A percentile compares a stretch with the other conserved stretches of the same genome.
Evolutionary conservation across 331 rosid species (phyloP).

Genomic region (Arachis monticola): DNA sequence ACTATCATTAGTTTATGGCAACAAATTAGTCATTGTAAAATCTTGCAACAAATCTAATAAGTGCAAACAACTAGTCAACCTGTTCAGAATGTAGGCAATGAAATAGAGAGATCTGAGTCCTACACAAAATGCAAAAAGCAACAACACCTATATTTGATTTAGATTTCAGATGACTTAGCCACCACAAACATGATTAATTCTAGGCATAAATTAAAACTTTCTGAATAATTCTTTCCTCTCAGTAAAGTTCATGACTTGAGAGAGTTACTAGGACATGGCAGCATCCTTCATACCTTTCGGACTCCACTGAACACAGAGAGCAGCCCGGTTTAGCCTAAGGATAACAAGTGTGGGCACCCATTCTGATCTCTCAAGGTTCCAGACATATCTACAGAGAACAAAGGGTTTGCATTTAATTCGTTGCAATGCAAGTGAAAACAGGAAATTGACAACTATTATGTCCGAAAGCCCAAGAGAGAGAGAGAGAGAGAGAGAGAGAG

Average conservation of each 20-base stretch:
- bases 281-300: constrained; percentile 72
- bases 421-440: background rate
- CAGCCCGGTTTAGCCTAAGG: constrained; percentile 93
- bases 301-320: constrained; percentile 97
- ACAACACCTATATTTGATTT: constrained; percentile 1
- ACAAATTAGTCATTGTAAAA: constrained; percentile 18
- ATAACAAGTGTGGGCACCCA: constrained; percentile 97
- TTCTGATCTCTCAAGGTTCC: constrained; percentile 92
- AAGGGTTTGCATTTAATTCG: constrained; percentile 2
- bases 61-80: constrained; percentile 30
- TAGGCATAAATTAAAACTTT: constrained; percentile 20
- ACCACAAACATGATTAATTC: constrained; percentile 22
- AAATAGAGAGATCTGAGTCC: constrained; percentile 13
- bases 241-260: constrained; percentile 11
- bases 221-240: background rate
- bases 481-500: too few relatives aligned
- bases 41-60: constrained; percentile 29
- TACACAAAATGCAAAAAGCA: background rate
- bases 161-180: constrained; percentile 20
- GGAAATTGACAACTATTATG: constrained; percentile 1
- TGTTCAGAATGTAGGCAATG: constrained; percentile 16
- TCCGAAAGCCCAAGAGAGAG: too few relatives aligned
- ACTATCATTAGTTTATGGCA: constrained; percentile 25
- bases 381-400: constrained; percentile 70
- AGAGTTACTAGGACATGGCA: constrained; percentile 27